Evolutionary conservation across 2,329 filamentous ascomycete species (phyloP).

Genomic region (Exophiala mesophila): DNA sequence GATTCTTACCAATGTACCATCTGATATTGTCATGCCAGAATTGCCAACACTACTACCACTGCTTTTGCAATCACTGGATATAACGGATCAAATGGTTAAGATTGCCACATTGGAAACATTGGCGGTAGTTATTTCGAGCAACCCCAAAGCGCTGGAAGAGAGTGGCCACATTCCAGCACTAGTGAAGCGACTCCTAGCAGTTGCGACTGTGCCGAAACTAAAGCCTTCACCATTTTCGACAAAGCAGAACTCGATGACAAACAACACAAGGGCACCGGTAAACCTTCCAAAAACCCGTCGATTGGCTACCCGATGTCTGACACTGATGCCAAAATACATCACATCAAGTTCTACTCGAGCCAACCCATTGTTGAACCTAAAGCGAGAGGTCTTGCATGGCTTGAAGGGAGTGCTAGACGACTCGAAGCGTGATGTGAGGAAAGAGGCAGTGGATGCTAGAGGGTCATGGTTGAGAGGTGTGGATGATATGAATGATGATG

Average conservation of each 20-base stretch:
- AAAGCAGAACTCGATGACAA: conserved; percentile 4
- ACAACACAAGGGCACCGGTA: conserved; percentile 25
- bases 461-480: conserved; percentile 55
- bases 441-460: conserved; percentile 58
- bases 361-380: conserved; percentile 51
- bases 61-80: conserved; percentile 59
- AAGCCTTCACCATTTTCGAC: conserved; percentile 13
- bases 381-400: conserved; percentile 52
- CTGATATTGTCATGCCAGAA: conserved; percentile 56
- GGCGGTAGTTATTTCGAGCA: conserved; percentile 53
- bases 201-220: conserved; percentile 30
- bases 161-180: conserved; percentile 55
- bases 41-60: conserved; percentile 54
- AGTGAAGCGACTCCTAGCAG: conserved; percentile 52
- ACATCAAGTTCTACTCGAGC: conserved; percentile 30
- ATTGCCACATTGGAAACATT: conserved; percentile 57
- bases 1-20: conserved; percentile 56
- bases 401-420: conserved; percentile 57
- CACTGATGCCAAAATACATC: conserved; percentile 24
- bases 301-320: conserved; percentile 23
- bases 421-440: conserved; percentile 56
- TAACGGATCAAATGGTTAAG: conserved; percentile 49
- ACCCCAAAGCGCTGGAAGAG: conserved; percentile 46
- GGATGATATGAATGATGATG: conserved; percentile 54
- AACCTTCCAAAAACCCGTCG: conserved; percentile 24